Evolutionary conservation across 2,329 filamentous ascomycete species (phyloP), one percentile per base, ranked within the genome.

Genomic region (Neopestalotiopsis rosae): DNA sequence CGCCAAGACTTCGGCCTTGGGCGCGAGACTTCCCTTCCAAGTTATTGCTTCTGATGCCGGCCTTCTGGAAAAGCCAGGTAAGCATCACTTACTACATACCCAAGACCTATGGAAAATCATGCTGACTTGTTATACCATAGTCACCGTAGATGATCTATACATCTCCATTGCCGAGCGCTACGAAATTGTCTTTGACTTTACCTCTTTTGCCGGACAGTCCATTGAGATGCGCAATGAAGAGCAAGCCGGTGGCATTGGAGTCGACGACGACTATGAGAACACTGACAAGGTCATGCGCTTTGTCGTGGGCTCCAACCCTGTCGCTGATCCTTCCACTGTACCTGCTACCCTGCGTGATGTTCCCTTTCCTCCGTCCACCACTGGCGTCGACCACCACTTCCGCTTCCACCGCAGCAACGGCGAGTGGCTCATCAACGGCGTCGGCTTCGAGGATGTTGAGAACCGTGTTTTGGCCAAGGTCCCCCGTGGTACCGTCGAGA

Each of bases 141-240:
- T 81, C 2, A 79, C 78, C n/a, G 45, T 52, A 5, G 45, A 52
- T 14, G 76, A 79, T 17, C 72, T 88, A 4, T 79, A 81, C 38
- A 79, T 89, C 52, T 79, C 86, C 5, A 87, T 88, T 79, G 88
- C 86, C 6, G 88, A 90, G 73, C 82, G 88, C 4, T 90, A 86
- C 72, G 88, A 90, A 72, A 79, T 89, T 20, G 79, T 89, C 17
- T 76, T 90, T 66, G 87, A 90, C 76, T 90, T 90, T 72, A 76
- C 83, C 14, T 69, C 75, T 2, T 86, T 81, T 70, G 79, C 79
- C 1, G 85, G 85, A 56, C 79, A 87, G 74, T 87, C 85, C 70
- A 76, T 89, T 68, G 79, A 79, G 20, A 72, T 81, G 5, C 76
- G 76, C 17, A 80, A 80, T 72, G 70, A 76, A 5, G 66, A 71